These are phyloP conservation scores for Heracleum sosnowskyi DNA, from an alignment of 129 eudicot species.

Conservation along the genomic window DNA sequence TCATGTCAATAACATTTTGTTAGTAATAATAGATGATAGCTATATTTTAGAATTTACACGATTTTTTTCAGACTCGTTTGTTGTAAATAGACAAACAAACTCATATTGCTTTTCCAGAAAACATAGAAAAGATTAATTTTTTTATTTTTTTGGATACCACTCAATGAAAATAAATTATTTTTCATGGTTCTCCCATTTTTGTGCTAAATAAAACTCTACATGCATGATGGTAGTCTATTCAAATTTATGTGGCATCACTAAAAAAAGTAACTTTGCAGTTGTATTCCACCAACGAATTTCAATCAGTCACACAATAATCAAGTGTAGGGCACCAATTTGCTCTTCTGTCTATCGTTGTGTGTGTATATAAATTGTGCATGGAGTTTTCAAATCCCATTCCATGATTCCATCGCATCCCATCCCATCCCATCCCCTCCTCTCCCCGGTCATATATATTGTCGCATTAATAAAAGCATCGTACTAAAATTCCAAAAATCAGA, in stretches of 20 bases:
- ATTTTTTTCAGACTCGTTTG: too few relatives aligned
- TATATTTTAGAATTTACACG: too few relatives aligned
- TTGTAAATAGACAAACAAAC: too few relatives aligned
- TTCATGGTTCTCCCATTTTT: neutral
- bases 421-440: neutral
- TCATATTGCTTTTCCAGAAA: too few relatives aligned
- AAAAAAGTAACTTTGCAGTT: constrained; percentile 30
- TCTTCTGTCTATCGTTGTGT: neutral
- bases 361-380: neutral
- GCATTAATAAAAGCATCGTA: neutral
- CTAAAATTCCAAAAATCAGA: neutral
- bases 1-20: too few relatives aligned
- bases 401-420: constrained; percentile 13
- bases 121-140: too few relatives aligned
- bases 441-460: too few relatives aligned
- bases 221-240: neutral
- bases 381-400: constrained; percentile 12
- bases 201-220: neutral
- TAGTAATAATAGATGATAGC: too few relatives aligned
- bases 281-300: constrained; percentile 45
- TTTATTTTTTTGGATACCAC: too few relatives aligned
- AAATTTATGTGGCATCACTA: constrained; percentile 23
- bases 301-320: constrained; percentile 10
- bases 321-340: constrained; percentile 19
- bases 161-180: too few relatives aligned